Percentiles rank a stretch among this genome's conserved stretches.
Evolutionary conservation across 768 basidiomycete genomes (phyloP).

Genomic region (Suillus discolor): DNA sequence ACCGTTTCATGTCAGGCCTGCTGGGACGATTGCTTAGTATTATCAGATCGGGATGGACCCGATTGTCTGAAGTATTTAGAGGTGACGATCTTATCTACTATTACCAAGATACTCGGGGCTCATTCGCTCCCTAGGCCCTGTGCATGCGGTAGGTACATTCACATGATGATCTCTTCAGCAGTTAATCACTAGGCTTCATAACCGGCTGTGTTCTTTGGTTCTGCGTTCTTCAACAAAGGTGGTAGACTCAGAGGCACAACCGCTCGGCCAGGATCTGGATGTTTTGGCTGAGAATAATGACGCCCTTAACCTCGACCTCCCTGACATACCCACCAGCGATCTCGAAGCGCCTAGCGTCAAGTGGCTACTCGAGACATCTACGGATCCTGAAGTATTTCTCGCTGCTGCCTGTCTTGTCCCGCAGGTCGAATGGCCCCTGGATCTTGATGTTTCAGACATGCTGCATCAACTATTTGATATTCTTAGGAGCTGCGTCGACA

Average conservation of each 20-base stretch:
- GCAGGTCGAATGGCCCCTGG: background rate
- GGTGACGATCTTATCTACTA: no score
- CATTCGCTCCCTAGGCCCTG: no score
- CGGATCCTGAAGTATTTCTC: background rate
- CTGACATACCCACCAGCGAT: background rate
- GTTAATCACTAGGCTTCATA: no score
- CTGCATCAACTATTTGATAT: background rate
- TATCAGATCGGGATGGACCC: no score
- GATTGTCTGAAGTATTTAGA: no score
- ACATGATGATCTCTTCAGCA: no score
- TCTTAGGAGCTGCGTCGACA: background rate
- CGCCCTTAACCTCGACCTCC: background rate
- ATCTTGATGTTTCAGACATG: background rate
- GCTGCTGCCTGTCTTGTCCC: background rate
- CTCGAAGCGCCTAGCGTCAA: slow-evolving; percentile 6
- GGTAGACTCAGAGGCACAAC: background rate
- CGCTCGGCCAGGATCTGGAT: background rate
- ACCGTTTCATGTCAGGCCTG: no score
- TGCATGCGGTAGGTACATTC: no score
- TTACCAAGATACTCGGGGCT: no score
- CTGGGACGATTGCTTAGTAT: no score
- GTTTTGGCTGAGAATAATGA: background rate
- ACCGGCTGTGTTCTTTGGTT: no score
- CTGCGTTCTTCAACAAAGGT: background rate
- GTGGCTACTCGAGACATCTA: slow-evolving; percentile 2